Conservation (phyloP, 805 yeast genomes). For the Jamesozyma gamospora region DNA sequence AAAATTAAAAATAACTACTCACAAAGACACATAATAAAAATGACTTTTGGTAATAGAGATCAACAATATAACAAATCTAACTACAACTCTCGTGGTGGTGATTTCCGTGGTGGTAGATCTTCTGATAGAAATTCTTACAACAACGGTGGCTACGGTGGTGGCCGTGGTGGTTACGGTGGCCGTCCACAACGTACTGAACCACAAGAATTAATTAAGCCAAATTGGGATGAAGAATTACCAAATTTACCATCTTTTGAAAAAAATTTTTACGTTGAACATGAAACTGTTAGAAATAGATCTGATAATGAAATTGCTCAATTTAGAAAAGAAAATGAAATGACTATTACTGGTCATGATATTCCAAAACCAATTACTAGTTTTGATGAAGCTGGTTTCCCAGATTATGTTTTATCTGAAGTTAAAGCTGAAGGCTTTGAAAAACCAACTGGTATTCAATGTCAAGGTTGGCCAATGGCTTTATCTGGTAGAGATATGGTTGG, state of each 20-base stretch:
- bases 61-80: conserved; percentile 30
- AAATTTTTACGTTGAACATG: conserved; percentile 85
- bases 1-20: too few relatives aligned
- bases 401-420: conserved; percentile 81
- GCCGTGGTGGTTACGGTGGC: conserved; percentile 31
- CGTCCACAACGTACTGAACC: conserved; percentile 19
- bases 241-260: conserved; percentile 84
- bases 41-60: conserved; percentile 31
- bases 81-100: conserved; percentile 33
- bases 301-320: conserved; percentile 64
- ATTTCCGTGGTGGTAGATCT: conserved; percentile 32
- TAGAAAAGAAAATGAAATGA: conserved; percentile 82
- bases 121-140: conserved; percentile 31
- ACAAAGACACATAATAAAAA: too few relatives aligned
- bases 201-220: conserved; percentile 44
- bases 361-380: conserved; percentile 90
- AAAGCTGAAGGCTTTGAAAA: conserved; percentile 83
- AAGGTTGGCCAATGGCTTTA: conserved; percentile 99
- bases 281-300: conserved; percentile 62
- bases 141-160: conserved; percentile 24
- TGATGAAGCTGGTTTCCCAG: conserved; percentile 98
- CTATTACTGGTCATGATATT: conserved; percentile 67
- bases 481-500: conserved; percentile 99
- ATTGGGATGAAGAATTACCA: conserved; percentile 57
- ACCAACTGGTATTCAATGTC: conserved; percentile 97